These are phyloP conservation scores for Aspergillus sparsus DNA, from an alignment of 495 filamentous ascomycete genomes.

Conservation along the genomic window DNA sequence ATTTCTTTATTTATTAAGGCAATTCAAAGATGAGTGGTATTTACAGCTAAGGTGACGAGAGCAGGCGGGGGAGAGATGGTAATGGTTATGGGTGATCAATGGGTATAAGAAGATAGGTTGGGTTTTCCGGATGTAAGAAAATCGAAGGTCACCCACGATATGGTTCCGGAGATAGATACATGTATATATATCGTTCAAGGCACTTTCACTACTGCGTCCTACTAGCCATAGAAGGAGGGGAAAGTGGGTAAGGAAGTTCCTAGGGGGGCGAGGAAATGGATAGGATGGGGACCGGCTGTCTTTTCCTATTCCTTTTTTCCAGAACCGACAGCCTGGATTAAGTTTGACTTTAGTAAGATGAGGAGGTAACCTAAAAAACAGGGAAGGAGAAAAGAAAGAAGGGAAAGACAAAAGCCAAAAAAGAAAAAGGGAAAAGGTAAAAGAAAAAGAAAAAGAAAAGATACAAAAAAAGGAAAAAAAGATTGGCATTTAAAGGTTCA, in stretches of 20 bases:
- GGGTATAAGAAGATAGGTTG: too few relatives aligned
- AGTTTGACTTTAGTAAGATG: slow-evolving; percentile 46
- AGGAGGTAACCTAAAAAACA: slow-evolving; percentile 32
- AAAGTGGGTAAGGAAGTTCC: slow-evolving; percentile 4
- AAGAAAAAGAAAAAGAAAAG: slow-evolving; percentile 8
- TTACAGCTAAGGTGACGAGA: too few relatives aligned
- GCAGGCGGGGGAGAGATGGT: too few relatives aligned
- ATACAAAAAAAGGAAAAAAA: slow-evolving; percentile 8
- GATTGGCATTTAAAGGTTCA: not conserved
- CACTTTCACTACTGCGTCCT: slow-evolving; percentile 14
- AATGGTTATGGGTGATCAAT: too few relatives aligned
- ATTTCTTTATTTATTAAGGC: not conserved
- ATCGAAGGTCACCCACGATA: not conserved
- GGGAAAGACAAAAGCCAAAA: slow-evolving; percentile 7
- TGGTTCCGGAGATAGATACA: not conserved
- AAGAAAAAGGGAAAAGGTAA: not conserved
- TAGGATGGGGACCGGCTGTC: slow-evolving; percentile 15
- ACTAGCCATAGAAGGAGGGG: slow-evolving; percentile 16
- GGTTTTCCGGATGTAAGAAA: not conserved
- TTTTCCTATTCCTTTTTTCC: slow-evolving; percentile 24
- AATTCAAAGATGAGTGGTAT: too few relatives aligned
- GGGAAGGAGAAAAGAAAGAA: slow-evolving; percentile 5
- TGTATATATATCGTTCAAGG: slow-evolving; percentile 18
- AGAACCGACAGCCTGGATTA: slow-evolving; percentile 50
- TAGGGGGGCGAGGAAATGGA: slow-evolving; percentile 9